These are phyloP conservation scores for Dunaliella sp. DNA, from an alignment of 139 green algal genomes.

Conservation along the genomic window DNA sequence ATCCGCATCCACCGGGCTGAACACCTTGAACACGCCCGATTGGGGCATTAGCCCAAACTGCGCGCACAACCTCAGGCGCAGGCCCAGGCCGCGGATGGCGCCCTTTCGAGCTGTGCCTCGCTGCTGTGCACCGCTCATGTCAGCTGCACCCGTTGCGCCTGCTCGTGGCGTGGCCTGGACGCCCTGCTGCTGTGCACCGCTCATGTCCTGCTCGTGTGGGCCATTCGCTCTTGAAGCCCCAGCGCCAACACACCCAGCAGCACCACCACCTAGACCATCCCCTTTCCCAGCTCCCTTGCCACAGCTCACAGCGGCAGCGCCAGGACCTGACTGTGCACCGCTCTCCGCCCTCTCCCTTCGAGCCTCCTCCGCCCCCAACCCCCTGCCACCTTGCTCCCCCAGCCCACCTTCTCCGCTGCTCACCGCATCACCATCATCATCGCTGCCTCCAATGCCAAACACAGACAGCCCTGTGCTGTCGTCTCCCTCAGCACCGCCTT, in stretches of 20 bases:
- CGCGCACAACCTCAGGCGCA: neutral
- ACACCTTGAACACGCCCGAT: constrained; percentile 36
- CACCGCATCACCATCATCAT: neutral
- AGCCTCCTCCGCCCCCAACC: neutral
- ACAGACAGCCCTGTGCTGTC: neutral
- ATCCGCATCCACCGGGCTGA: neutral
- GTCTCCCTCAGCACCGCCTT: neutral
- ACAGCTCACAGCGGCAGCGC: neutral
- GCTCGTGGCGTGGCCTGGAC: neutral
- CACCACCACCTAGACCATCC: neutral
- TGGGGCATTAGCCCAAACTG: constrained; percentile 25
- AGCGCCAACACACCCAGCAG: neutral
- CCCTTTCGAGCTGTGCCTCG: neutral
- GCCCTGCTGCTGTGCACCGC: neutral
- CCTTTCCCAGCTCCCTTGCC: neutral
- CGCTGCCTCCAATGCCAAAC: neutral
- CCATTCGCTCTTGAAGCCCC: neutral
- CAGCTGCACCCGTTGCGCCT: neutral
- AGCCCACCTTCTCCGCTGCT: neutral
- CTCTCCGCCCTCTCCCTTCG: too few species aligned
- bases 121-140: neutral
- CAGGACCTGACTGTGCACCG: neutral
- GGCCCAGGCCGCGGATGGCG: neutral
- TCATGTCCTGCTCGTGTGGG: neutral
- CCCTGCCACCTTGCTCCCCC: neutral